Base-by-base conservation (phyloP, 768 basidiomycete species). In the Kwoniella sp. region DNA sequence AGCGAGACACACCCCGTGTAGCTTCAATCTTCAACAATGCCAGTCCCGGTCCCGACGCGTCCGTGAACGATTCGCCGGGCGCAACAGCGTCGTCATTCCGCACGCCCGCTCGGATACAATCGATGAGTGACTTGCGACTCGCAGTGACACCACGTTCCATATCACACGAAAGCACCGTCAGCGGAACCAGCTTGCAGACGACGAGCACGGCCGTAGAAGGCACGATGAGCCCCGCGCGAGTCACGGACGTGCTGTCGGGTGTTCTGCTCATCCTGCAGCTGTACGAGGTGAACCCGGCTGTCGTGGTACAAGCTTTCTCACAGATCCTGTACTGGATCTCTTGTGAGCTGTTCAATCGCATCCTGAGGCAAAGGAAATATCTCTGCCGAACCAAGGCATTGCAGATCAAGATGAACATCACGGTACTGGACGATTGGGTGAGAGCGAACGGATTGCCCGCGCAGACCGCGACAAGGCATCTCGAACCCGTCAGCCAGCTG, bases 291-390 rank as follows among this genome's bases (percentile, higher is more conserved):
- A 96, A 96, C 68, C 78, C 95, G 12, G 84, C 81, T 7, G 78
- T 96, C 15, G 84, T 84, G 44, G 84, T 86, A 5, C 95, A 99
- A 71, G 79, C 92, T 43, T 93, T 91, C 84, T 92, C 90, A 1
- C 95, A 99, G 74, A 83, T 95, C n/a, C 85, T 95, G 78, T 96
- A 92, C 71, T 99, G 95, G 95, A 86, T 90, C 47, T 85, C 90
- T 20, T 89, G 90, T 57, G 79, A 79, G 84, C 71, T 70, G n/a
- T 62, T 75, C 64, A 78, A 78, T 44, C 62, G 75, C 9, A 69
- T 77, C 26, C 57, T 76, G 14, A 65, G 65, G 11, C 83, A 92
- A 49, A 95, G 90, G 77, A 95, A 91, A 70, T 93, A 89, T 69
- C 78, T 98, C 3, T 96, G 95, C 76, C 83, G 93, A 82, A 87